phyloP scores from a whole-genome alignment of 1,284 basidiomycete genomes.

The Rhodotorula sp. region DNA sequence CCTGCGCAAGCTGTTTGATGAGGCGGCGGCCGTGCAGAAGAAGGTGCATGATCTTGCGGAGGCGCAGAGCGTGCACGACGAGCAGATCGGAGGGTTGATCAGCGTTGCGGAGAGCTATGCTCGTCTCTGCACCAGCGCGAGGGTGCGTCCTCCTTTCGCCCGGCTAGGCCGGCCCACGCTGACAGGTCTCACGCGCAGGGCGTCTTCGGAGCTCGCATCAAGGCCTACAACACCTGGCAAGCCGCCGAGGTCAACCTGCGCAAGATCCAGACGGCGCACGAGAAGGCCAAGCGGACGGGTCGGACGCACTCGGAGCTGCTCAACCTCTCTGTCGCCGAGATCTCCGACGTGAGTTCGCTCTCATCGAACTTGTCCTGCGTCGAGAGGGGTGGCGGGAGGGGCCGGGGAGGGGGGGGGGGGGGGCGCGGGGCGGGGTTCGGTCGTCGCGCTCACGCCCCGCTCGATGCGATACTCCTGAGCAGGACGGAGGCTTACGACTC shows the following conservation, averaged over 20 bases:
- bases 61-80: constrained; percentile 37
- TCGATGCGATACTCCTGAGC: background rate
- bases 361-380: background rate
- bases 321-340: constrained; percentile 65
- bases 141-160: constrained; percentile 57
- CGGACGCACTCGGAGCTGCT: constrained; percentile 64
- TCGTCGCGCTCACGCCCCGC: background rate
- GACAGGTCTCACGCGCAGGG: constrained; percentile 53
- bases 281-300: constrained; percentile 73
- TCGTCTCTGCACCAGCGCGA: constrained; percentile 81
- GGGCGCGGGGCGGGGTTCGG: too few relatives aligned
- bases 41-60: constrained; percentile 37
- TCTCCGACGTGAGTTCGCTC: constrained; percentile 63
- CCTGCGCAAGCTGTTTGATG: constrained; percentile 48
- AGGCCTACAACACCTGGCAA: constrained; percentile 77
- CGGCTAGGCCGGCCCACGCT: too few relatives aligned
- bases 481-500: constrained; percentile 33
- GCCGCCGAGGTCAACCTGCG: constrained; percentile 70
- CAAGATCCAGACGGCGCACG: constrained; percentile 70
- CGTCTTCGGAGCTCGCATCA: constrained; percentile 80
- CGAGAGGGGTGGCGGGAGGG: background rate
- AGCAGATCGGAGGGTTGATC: constrained; percentile 35
- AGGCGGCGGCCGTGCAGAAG: constrained; percentile 47
- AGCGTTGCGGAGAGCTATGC: constrained; percentile 81
- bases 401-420: background rate